A percentile compares a stretch with the other conserved stretches of the same genome.
Conservation (phyloP, 1,139 yeast species). For the Yamadazyma diddensiae region DNA sequence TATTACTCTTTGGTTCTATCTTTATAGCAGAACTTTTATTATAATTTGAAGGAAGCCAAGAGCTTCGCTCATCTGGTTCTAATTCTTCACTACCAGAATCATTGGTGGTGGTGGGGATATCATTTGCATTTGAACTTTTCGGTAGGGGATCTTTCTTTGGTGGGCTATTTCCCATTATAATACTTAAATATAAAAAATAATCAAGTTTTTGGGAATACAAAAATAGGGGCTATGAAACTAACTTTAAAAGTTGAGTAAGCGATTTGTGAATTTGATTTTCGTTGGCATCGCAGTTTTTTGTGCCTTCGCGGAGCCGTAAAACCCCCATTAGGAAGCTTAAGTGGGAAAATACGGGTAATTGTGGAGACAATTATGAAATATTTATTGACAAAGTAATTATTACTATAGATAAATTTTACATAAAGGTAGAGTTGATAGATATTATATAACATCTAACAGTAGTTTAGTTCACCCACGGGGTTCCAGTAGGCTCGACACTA, state of each 20-base stretch:
- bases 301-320: conserved; percentile 2
- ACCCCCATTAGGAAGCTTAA: no score
- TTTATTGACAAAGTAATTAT: neutral
- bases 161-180: conserved; percentile 58
- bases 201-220: neutral
- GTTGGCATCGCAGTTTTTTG: neutral
- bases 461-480: no score
- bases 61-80: conserved; percentile 44
- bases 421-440: no score
- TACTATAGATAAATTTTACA: no score
- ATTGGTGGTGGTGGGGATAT: conserved; percentile 12
- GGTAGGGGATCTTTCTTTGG: conserved; percentile 54
- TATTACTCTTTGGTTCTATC: conserved; percentile 15
- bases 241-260: neutral
- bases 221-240: neutral
- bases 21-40: conserved; percentile 17
- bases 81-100: conserved; percentile 29
- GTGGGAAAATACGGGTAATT: no score
- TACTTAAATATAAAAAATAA: neutral
- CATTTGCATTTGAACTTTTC: conserved; percentile 25
- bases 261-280: neutral
- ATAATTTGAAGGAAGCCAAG: conserved; percentile 37
- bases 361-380: no score
- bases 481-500: no score
- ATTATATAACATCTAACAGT: no score